Evolutionary conservation across 2,329 filamentous ascomycete genomes (phyloP).

Genomic region (Biscogniauxia mediterranea): DNA sequence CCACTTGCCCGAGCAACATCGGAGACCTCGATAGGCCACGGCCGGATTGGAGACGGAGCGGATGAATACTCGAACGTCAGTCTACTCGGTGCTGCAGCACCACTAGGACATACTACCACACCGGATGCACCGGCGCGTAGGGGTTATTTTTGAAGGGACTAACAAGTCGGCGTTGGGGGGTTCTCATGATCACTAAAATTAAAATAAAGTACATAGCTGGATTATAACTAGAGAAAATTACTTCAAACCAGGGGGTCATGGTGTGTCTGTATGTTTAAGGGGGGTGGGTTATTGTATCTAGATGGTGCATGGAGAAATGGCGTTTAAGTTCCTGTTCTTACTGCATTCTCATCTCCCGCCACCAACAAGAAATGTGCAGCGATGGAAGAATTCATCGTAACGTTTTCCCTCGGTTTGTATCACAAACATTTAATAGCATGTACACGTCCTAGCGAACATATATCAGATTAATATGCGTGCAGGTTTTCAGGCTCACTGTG

Average conservation of each 20-base stretch:
- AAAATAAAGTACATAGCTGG: background rate
- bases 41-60: background rate
- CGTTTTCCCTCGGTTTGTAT: background rate
- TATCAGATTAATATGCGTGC: background rate
- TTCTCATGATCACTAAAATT: background rate
- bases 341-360: background rate
- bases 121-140: background rate
- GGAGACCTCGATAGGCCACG: constrained; percentile 4
- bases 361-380: background rate
- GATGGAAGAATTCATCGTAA: background rate
- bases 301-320: background rate
- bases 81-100: constrained; percentile 12
- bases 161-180: background rate
- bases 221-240: background rate
- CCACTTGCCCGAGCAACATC: constrained; percentile 8
- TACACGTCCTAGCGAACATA: background rate
- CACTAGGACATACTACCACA: constrained; percentile 3
- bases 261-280: background rate
- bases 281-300: background rate
- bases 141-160: background rate
- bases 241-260: background rate
- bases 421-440: background rate
- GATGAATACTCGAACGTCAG: constrained; percentile 11
- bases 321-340: background rate
- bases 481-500: background rate